These are phyloP conservation scores for Fusarium metavorans DNA, from an alignment of 2,329 filamentous ascomycete species.

Conservation along the genomic window DNA sequence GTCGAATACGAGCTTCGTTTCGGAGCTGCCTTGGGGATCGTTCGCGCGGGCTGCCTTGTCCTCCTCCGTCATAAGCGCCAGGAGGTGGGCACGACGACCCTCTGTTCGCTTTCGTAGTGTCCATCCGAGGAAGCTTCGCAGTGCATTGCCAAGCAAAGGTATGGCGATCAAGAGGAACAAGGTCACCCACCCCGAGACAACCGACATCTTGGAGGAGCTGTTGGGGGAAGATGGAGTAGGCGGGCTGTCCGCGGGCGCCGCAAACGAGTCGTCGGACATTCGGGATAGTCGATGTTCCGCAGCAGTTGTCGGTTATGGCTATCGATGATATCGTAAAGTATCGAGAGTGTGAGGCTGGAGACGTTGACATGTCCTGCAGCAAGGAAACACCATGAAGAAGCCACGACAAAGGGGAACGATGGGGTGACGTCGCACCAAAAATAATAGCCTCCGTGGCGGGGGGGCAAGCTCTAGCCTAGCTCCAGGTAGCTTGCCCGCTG, in stretches of 20 bases:
- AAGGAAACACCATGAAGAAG: slow-evolving; percentile 11
- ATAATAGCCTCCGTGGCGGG: slow-evolving; percentile 19
- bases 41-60: slow-evolving; percentile 54
- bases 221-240: background rate
- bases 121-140: slow-evolving; percentile 67
- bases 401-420: slow-evolving; percentile 13
- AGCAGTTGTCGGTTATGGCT: background rate
- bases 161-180: slow-evolving; percentile 39
- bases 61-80: slow-evolving; percentile 63
- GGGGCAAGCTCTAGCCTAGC: slow-evolving; percentile 28
- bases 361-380: slow-evolving; percentile 1
- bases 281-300: background rate
- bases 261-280: background rate
- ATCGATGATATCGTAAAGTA: slow-evolving; percentile 10
- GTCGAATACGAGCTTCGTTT: slow-evolving; percentile 72
- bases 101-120: slow-evolving; percentile 73
- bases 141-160: slow-evolving; percentile 38
- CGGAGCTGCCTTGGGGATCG: slow-evolving; percentile 53
- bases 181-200: slow-evolving; percentile 24
- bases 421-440: slow-evolving; percentile 34
- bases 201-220: slow-evolving; percentile 11
- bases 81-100: slow-evolving; percentile 69
- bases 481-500: slow-evolving; percentile 19
- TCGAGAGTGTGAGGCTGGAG: slow-evolving; percentile 20
- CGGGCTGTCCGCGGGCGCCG: background rate